Evolutionary conservation across 148 eudicot species (phyloP).

Genomic region (Beta vulgaris): DNA sequence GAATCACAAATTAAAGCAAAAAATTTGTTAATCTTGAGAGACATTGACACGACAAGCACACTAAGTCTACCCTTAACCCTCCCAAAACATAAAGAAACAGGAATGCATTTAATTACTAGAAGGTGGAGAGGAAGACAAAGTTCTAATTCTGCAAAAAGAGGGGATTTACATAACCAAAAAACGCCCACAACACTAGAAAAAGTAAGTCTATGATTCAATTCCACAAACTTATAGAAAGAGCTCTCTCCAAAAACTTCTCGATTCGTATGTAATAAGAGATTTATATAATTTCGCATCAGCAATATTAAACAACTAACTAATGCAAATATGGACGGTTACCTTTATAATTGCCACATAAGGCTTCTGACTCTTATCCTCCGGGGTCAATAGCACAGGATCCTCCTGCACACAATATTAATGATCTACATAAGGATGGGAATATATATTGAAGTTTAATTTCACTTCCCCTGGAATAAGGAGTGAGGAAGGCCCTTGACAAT

Average conservation of each 20-base stretch:
- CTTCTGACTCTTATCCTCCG: constrained; percentile 72
- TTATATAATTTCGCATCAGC: neutral
- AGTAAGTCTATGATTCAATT: neutral
- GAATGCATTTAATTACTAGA: too few species aligned
- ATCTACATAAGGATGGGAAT: neutral
- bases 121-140: too few species aligned
- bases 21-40: neutral
- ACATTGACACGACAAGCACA: too few species aligned
- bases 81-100: too few species aligned
- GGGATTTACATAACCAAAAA: neutral
- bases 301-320: neutral
- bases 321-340: constrained; percentile 35
- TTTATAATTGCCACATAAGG: constrained; percentile 96
- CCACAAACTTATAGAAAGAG: neutral
- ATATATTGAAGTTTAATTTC: neutral
- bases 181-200: neutral
- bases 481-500: neutral
- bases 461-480: neutral
- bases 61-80: neutral
- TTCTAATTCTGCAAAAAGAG: neutral
- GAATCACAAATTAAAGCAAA: neutral
- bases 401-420: constrained; percentile 48
- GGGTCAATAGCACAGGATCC: constrained; percentile 88
- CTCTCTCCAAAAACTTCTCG: neutral
- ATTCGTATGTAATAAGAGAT: neutral